Evolutionary conservation across 495 filamentous ascomycete genomes (phyloP).

Genomic region (Penicillium argentinense): DNA sequence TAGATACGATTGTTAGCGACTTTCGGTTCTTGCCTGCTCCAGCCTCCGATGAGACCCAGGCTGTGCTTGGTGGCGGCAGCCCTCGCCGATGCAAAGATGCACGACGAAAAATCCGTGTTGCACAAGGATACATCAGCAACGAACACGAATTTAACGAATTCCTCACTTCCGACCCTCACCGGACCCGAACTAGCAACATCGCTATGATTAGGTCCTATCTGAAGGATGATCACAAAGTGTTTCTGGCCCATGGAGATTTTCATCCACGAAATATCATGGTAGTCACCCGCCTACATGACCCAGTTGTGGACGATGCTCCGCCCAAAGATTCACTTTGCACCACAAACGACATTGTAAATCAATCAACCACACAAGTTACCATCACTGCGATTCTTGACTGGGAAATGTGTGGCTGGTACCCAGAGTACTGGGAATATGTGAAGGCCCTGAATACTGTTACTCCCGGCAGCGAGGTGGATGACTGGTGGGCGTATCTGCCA

Average conservation of each 20-base stretch:
- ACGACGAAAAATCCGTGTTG: slow-evolving; percentile 11
- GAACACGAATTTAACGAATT: slow-evolving; percentile 22
- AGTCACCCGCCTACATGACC: background rate
- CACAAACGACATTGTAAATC: background rate
- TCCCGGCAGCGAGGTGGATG: background rate
- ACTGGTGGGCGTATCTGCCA: slow-evolving; percentile 1
- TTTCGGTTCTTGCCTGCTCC: slow-evolving; percentile 11
- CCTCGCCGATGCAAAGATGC: slow-evolving; percentile 18
- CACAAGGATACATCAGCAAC: slow-evolving; percentile 7
- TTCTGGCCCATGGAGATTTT: slow-evolving; percentile 24
- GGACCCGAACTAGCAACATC: slow-evolving; percentile 6
- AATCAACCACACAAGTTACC: slow-evolving; percentile 7
- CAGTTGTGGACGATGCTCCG: background rate
- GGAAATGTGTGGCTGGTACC: slow-evolving; percentile 35
- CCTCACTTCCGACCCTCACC: slow-evolving; percentile 5
- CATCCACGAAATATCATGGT: slow-evolving; percentile 20
- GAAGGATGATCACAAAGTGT: slow-evolving; percentile 8
- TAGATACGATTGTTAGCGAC: slow-evolving; percentile 13
- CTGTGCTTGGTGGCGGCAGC: slow-evolving; percentile 15
- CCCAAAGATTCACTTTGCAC: background rate
- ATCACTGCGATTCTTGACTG: slow-evolving; percentile 31
- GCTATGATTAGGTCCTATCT: slow-evolving; percentile 13
- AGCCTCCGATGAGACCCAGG: slow-evolving; percentile 7
- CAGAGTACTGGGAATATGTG: slow-evolving; percentile 28
- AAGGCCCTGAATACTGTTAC: slow-evolving; percentile 1